Evolutionary conservation across 768 basidiomycete genomes (phyloP).

Genomic region (Leccinum longicurvipes): DNA sequence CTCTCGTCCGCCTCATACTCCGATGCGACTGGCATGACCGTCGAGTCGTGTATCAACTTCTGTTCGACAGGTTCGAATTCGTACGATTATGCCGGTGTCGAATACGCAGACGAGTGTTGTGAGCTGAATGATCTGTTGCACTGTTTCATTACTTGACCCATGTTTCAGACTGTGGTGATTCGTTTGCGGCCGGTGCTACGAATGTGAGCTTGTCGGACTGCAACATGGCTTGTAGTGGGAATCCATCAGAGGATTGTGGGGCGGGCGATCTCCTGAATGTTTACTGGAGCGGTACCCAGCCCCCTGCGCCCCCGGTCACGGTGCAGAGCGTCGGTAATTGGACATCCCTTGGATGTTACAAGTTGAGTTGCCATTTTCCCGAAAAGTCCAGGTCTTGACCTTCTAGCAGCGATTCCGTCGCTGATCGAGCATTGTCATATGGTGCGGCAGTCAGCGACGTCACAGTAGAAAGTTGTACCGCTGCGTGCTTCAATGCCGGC

Average conservation of each 20-base stretch:
- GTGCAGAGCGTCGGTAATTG: conserved; percentile 58
- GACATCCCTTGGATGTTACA: conserved; percentile 74
- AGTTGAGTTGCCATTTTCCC: conserved; percentile 35
- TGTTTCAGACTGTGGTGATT: conserved; percentile 59
- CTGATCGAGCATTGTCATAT: conserved; percentile 33
- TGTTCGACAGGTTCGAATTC: conserved; percentile 34
- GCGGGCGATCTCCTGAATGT: conserved; percentile 57
- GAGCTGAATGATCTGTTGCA: conserved; percentile 20
- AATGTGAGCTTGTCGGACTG: conserved; percentile 52
- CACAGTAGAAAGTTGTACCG: conserved; percentile 47
- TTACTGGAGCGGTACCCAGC: conserved; percentile 57
- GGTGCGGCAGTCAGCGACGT: conserved; percentile 37
- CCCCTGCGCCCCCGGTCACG: conserved; percentile 54
- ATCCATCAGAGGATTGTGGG: conserved; percentile 57
- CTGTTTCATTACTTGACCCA: not conserved
- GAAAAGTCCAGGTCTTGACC: not conserved
- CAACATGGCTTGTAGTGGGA: conserved; percentile 58
- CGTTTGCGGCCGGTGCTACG: conserved; percentile 43
- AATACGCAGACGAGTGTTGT: conserved; percentile 68
- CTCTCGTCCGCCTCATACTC: conserved; percentile 47
- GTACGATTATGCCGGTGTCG: conserved; percentile 67
- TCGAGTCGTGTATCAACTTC: conserved; percentile 46
- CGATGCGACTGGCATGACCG: conserved; percentile 56
- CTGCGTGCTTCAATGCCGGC: conserved; percentile 42
- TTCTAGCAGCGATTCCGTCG: conserved; percentile 32